Evolutionary conservation across 495 filamentous ascomycete genomes (phyloP), one percentile per base, ranked within the genome.

Genomic region (Amphirosellinia nigrospora): DNA sequence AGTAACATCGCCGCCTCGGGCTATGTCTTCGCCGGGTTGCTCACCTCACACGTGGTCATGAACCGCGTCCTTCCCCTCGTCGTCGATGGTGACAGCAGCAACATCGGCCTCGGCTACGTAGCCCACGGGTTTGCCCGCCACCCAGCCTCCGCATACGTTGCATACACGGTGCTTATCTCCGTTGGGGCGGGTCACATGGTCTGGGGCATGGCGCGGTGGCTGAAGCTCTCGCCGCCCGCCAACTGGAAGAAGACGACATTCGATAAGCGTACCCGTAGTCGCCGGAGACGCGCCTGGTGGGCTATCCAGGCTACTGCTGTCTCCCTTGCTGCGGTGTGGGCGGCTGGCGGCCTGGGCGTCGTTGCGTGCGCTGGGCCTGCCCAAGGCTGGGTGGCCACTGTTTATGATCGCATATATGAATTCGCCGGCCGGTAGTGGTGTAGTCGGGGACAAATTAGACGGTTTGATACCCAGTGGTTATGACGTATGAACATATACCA

Each of bases 101-200:
- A 94, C 48, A 88, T 97, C 34, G 92, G 92, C 1, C 80, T 98
- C 34, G 89, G 88, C 26, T 98, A 90, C 78, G 88, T 97, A 0
- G 89, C 89, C n/a, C 94, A 97, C 79, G 94, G 93, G 5, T 94
- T 97, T 77, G 89, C 88, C 46, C 85, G 88, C 36, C 87, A 89
- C 77, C 86, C 88, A 8, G 65, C 86, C 16, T 81, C 92, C n/a
- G 88, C 87, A 62, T 91, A 89, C 80, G 69, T 84, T 1, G 88
- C 91, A 19, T 97, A 94, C 74, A 75, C 82, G 3, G 81, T 86
- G 15, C 85, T 98, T 74, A 81, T 97, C 28, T 85, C 85, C 4
- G 79, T 91, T 0, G 92, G 89, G 7, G 89, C 86, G 23, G 94
- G 89, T 70, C 94, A 98, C 82, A 88, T 94, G 72, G 87, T 93